Percentiles rank a stretch among this genome's conserved stretches.
phyloP scores from a whole-genome alignment of 2,329 filamentous ascomycete species.

The Cytospora leucostoma region DNA sequence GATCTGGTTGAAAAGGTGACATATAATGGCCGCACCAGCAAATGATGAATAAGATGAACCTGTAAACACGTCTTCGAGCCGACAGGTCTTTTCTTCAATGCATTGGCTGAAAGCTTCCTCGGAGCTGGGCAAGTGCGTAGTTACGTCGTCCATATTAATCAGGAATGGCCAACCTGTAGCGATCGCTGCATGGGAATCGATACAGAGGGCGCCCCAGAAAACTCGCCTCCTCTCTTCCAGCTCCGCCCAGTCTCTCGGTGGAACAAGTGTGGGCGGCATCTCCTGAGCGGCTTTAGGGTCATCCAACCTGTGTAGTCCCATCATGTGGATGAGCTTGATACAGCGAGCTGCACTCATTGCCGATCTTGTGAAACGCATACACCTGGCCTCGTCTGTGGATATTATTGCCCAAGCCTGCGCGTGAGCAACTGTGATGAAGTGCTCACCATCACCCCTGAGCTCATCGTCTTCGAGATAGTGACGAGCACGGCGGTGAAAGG shows the following conservation, averaged over 20 bases:
- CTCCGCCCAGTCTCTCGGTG: conserved; percentile 79
- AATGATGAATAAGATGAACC: conserved; percentile 69
- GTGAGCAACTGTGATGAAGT: conserved; percentile 75
- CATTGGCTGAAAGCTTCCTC: conserved; percentile 75
- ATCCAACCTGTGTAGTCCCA: conserved; percentile 81
- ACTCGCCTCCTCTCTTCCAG: conserved; percentile 73
- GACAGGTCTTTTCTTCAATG: conserved; percentile 61
- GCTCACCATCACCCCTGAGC: conserved; percentile 81
- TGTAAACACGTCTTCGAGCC: conserved; percentile 65
- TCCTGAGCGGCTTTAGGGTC: conserved; percentile 56
- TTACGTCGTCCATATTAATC: conserved; percentile 73
- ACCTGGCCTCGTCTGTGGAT: conserved; percentile 77
- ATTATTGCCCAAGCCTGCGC: conserved; percentile 80
- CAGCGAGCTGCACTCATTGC: conserved; percentile 78
- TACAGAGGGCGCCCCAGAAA: conserved; percentile 83
- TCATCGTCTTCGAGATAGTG: conserved; percentile 85
- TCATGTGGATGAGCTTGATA: conserved; percentile 74
- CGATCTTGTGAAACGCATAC: conserved; percentile 81
- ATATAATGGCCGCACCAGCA: conserved; percentile 71
- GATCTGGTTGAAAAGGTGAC: conserved; percentile 79
- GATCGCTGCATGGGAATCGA: conserved; percentile 83
- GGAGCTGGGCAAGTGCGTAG: conserved; percentile 76
- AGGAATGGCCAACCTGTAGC: conserved; percentile 88
- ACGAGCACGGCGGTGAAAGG: conserved; percentile 79
- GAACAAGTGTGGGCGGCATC: conserved; percentile 71